Evolutionary conservation across 2,329 filamentous ascomycete species (phyloP), one percentile per base, ranked within the genome.

Genomic region (Arthrobotrys pseudoclavata): DNA sequence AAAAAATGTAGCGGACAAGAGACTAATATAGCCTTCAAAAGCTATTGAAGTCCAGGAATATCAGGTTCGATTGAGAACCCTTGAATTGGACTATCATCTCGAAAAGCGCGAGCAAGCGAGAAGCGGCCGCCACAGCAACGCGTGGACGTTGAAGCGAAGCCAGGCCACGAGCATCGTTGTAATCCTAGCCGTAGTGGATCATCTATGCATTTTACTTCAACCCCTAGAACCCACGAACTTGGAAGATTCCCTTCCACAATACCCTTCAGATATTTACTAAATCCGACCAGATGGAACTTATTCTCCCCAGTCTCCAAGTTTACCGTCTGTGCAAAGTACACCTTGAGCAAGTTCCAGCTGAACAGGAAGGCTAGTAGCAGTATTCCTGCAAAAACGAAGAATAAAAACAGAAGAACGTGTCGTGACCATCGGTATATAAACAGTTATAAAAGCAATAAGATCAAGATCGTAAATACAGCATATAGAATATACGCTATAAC

Each of bases 351-450:
- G 82, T 89, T 87, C 22, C 88, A 85, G 0, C 93, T 96, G 84
- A 98, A 98, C 0, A 96, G 96, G 83, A 97, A 97, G 0, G 92
- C 92, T 1, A 89, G 85, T 3, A 97, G 88, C 82, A 96, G 97
- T 0, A 93, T 96, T 31, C 87, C 92, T 24, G 89, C 82, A 78
- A 94, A 92, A 7, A 97, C 85, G 12, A 91, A 82, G 29, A 96
- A 86, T 15, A 97, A 84, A 80, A 97, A 90, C 0, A 91, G 85
- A 0, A 96, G 94, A 3, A 98, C 83, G 76, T 97, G 93, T 82
- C 92, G 91, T 0, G 91, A 93, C 79, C 96, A 89, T 52, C 95
- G 91, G 83, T 98, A 94, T 47, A 97, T 87, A 82, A 97, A 97
- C 0, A 96, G 96, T 0, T 90, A 88, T 1, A 93, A 83, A 0